Conservation (phyloP, 306 rosid genomes). For the Pueraria montana region DNA sequence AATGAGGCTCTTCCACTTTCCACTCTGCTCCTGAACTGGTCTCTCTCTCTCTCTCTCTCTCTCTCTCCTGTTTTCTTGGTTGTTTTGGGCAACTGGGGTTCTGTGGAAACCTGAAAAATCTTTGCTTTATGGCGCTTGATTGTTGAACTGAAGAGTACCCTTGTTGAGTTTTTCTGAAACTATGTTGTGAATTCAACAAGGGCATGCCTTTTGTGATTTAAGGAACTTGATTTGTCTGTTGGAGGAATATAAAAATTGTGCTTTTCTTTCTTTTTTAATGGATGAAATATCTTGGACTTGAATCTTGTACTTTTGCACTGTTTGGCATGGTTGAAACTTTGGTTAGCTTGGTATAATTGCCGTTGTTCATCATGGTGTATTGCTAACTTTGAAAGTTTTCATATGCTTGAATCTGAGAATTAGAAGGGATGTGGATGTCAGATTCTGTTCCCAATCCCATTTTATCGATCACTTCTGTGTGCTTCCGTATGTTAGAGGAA, state of each 20-base stretch:
- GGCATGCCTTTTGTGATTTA: conserved; percentile 14
- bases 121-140: conserved; percentile 43
- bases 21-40: conserved; percentile 39
- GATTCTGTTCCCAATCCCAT: conserved; percentile 26
- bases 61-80: conserved; percentile 21
- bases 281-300: conserved; percentile 41
- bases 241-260: neutral
- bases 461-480: conserved; percentile 18
- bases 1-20: conserved; percentile 43
- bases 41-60: conserved; percentile 27
- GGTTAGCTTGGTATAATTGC: conserved; percentile 30
- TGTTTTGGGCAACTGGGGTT: conserved; percentile 41
- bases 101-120: conserved; percentile 31
- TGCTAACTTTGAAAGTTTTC: conserved; percentile 32
- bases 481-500: conserved; percentile 27
- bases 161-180: neutral
- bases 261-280: neutral
- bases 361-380: conserved; percentile 27
- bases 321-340: conserved; percentile 39
- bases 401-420: conserved; percentile 37
- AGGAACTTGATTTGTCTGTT: conserved; percentile 39
- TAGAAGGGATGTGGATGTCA: conserved; percentile 19
- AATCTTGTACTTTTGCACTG: conserved; percentile 17
- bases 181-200: neutral
- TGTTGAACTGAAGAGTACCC: conserved; percentile 23